Evolutionary conservation across 768 basidiomycete species (phyloP).

Genomic region (Collybia nuda): DNA sequence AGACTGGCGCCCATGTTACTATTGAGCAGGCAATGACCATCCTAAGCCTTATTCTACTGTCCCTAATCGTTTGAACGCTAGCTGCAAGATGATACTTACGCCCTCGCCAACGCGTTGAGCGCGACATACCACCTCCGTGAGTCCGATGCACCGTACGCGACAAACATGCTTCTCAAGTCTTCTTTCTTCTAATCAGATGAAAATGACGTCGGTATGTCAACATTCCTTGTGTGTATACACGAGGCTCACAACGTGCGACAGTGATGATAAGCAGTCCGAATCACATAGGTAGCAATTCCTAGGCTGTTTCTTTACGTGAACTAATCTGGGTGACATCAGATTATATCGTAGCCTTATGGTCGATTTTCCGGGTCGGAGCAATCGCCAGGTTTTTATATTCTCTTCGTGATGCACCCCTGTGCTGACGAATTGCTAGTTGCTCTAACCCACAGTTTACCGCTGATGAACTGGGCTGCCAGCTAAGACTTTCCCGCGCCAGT

Average conservation of each 20-base stretch:
- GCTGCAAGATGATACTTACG: constrained; percentile 32
- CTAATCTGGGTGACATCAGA: constrained; percentile 26
- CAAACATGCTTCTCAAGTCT: not conserved
- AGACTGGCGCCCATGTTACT: constrained; percentile 36
- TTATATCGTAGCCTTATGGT: constrained; percentile 50
- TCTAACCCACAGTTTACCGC: constrained; percentile 56
- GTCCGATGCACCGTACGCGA: not conserved
- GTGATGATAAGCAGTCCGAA: constrained; percentile 57
- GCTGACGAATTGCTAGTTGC: constrained; percentile 34
- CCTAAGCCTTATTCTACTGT: constrained; percentile 5
- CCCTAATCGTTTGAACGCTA: not conserved
- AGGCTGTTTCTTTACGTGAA: not conserved
- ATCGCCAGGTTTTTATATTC: constrained; percentile 45
- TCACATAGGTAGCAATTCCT: constrained; percentile 40
- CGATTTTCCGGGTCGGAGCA: constrained; percentile 47
- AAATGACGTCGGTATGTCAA: constrained; percentile 46
- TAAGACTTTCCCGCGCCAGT: constrained; percentile 39
- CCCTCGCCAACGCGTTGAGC: constrained; percentile 34
- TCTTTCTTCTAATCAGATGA: constrained; percentile 32
- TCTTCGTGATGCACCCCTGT: not conserved
- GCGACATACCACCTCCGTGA: constrained; percentile 26
- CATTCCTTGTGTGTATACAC: not conserved
- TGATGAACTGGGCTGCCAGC: constrained; percentile 53
- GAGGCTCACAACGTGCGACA: constrained; percentile 15
- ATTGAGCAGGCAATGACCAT: constrained; percentile 35